phyloP scores from a whole-genome alignment of 352 stramenopile species.

The Thalassiosira ordinaria region DNA sequence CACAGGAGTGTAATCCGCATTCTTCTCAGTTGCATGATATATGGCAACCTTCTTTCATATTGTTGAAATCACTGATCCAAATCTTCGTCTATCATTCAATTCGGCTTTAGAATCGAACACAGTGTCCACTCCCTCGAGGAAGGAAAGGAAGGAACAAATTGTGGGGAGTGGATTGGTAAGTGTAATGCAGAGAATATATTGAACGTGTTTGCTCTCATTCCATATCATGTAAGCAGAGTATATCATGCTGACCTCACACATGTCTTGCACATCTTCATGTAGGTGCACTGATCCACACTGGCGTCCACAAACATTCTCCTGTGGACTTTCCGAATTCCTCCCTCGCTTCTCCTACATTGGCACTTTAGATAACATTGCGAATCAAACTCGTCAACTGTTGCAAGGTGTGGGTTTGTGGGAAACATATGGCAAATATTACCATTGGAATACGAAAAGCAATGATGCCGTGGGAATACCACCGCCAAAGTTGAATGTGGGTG shows the following conservation, averaged over 20 bases:
- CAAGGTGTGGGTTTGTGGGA: constrained; percentile 46
- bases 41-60: no score
- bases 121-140: neutral
- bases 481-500: constrained; percentile 11
- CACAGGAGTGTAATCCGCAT: no score
- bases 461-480: neutral
- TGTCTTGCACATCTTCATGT: no score
- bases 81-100: no score
- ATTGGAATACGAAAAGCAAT: constrained; percentile 25
- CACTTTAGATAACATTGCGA: constrained; percentile 27
- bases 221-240: no score
- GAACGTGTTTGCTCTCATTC: no score
- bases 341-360: constrained; percentile 43
- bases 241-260: no score
- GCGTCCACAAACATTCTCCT: constrained; percentile 46
- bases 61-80: no score
- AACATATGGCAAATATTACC: constrained; percentile 36
- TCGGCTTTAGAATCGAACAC: neutral
- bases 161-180: constrained; percentile 32
- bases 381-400: constrained; percentile 30
- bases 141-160: neutral
- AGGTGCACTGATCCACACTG: constrained; percentile 35
- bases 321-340: no score
- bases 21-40: no score
- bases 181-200: no score